Percentiles rank a stretch among this genome's conserved stretches.
These are phyloP conservation scores for Penicillium glabrum DNA, from an alignment of 2,329 filamentous ascomycete genomes.

Conservation along the genomic window DNA sequence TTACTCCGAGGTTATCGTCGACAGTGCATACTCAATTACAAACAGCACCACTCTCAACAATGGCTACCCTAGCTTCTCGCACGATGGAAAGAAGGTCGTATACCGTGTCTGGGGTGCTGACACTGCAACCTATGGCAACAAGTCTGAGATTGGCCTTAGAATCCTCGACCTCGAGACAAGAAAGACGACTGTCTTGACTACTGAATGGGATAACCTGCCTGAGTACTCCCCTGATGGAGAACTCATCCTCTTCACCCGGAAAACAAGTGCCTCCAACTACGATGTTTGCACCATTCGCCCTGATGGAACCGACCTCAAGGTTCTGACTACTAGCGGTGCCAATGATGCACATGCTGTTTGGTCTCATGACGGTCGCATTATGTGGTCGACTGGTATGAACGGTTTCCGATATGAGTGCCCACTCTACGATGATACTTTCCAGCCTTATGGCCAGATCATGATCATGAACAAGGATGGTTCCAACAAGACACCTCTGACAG, in stretches of 20 bases:
- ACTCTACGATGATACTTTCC: conserved; percentile 45
- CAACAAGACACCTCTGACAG: conserved; percentile 26
- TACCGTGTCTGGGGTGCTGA: conserved; percentile 13
- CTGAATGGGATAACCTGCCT: conserved; percentile 14
- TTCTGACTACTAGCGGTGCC: conserved; percentile 8
- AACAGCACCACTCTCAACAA: conserved; percentile 3
- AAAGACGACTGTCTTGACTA: conserved; percentile 7
- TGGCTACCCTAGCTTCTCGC: conserved; percentile 18
- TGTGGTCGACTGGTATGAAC: conserved; percentile 45
- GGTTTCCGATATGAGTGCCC: conserved; percentile 45
- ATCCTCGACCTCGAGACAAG: conserved; percentile 13
- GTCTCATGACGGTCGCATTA: conserved; percentile 42
- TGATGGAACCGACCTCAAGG: conserved; percentile 37
- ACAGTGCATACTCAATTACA: neutral
- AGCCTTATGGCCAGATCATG: conserved; percentile 47
- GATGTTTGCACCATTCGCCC: conserved; percentile 41
- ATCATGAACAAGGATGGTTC: conserved; percentile 44
- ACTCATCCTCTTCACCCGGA: conserved; percentile 18
- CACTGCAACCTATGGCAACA: neutral
- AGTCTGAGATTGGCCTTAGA: conserved; percentile 11
- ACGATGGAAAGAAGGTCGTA: conserved; percentile 13
- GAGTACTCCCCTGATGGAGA: conserved; percentile 13
- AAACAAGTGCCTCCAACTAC: conserved; percentile 6
- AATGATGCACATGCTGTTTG: conserved; percentile 48
- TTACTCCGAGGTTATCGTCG: conserved; percentile 6